Evolutionary conservation across 306 rosid genomes (phyloP), one percentile per base, ranked within the genome.

Genomic region (Medicago arabica): DNA sequence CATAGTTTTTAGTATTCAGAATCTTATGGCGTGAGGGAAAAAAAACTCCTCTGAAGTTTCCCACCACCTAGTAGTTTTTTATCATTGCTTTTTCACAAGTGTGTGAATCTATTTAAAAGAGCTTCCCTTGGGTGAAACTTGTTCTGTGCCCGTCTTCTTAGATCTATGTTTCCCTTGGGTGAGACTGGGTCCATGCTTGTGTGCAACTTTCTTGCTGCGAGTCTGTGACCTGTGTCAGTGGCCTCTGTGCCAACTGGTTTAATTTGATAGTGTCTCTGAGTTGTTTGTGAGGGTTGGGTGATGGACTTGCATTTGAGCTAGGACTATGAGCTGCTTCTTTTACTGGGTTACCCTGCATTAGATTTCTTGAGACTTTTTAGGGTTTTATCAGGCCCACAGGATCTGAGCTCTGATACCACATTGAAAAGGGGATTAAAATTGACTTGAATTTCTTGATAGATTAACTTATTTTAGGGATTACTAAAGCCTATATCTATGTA

Each of bases 131-230:
- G 41, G 40, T 41, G 62, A 14, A 28, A 17, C 49, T 40, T 10
- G 65, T 12, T 69, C n/a, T 71, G 47, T 18, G 49, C 63, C 28
- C 12, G 5, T 28, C 50, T 16, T 64, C 28, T 64, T 64, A 18
- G 49, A 49, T 64, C 23, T 16, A 64, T 64, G 50, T 38, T 63
- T 39, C 50, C 28, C 49, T 64, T 64, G 69, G 70, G 70, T 65
- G 34, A 9, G 70, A 40, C n/a, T 17, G 34, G 34, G 36, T 9
- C 4, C 51, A 39, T 39, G 31, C 51, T 34, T 34, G 38, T 34
- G 38, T 34, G 38, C 38, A 51, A n/a, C 21, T 51, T 15, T 19
- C 57, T 6, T 51, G 21, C 57, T 51, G 21, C 4, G 21, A 51
- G 57, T 51, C 57, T 51, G 18, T n/a, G 18, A 51, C 57, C 21